Evolutionary conservation across 2,329 filamentous ascomycete genomes (phyloP).

Genomic region (Fusarium redolens): DNA sequence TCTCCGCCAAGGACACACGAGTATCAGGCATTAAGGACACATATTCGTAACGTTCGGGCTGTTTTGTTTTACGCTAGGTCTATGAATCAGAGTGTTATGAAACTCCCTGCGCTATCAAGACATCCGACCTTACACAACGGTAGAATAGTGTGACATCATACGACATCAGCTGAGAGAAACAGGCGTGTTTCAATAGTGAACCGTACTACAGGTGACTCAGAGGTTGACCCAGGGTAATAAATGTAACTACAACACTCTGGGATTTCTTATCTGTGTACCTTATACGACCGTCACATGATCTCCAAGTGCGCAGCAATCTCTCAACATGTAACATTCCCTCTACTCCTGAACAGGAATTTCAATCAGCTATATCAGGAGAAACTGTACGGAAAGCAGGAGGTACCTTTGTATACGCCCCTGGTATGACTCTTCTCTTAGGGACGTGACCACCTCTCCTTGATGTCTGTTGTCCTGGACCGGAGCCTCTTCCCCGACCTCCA

Average conservation of each 20-base stretch:
- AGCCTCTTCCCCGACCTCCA: neutral
- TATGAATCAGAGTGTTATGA: no score
- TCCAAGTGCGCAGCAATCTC: rapidly evolving
- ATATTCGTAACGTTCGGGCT: no score
- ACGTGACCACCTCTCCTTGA: rapidly evolving
- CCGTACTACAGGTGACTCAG: rapidly evolving
- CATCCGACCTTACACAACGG: no score
- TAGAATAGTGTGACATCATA: no score
- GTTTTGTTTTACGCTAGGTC: no score
- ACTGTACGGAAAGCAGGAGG: neutral
- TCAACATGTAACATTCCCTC: neutral
- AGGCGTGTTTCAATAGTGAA: no score
- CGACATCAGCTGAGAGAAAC: no score
- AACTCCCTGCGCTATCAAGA: no score
- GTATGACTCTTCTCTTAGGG: rapidly evolving
- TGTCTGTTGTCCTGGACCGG: rapidly evolving
- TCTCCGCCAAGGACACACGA: no score
- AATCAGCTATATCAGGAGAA: neutral
- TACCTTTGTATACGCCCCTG: neutral
- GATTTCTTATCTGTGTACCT: no score
- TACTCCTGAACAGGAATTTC: neutral
- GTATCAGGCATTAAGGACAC: no score
- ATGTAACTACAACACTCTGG: rapidly evolving
- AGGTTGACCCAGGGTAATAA: rapidly evolving
- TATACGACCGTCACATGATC: neutral